Base-by-base conservation (phyloP, 1,284 basidiomycete genomes). In the Fomitopsis schrenkii region DNA sequence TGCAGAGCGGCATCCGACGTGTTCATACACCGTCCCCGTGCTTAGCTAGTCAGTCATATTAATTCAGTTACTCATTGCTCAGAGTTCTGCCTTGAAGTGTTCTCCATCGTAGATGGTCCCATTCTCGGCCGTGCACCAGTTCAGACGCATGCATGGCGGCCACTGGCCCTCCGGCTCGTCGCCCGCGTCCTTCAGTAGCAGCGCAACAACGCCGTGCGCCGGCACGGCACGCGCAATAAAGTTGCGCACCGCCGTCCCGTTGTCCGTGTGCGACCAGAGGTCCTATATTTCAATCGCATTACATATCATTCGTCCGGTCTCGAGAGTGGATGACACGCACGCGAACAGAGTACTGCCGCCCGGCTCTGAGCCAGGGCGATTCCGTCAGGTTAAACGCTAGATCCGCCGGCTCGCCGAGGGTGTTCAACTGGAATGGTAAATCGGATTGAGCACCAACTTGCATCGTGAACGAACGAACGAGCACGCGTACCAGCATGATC, bases 311-410 rank as follows among this genome's bases (percentile, higher is more conserved):
- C 57, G 33, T 15, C 14, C 53, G 36, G 14, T 38, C 57, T 17
- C 52, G 14, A 17, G 30, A 4, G 7, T 15, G 17, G 15, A 22
- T 4, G 15, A 17, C 15, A 73, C 79, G 58, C 71, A 87, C 85
- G 58, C 85, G 77, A 58, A 89, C 83, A 28, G 78, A 69, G 66
- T 89, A 88, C 66, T 85, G 80, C 55, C 83, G 76, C 36, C 87
- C 87, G 1, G 86, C 86, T 53, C 84, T 79, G 64, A 88, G 82
- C 85, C 86, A 89, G 0, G 87, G 86, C 0, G 86, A 87, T 67
- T 89, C 86, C 3, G 85, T 86, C 59, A 90, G 72, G 63, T 79
- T 86, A 72, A 89, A 89, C 68, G 76, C 80, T 80, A 89, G 77
- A 61, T 79, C 76, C 1, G 83, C 77, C 3, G 85, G 77, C 66